Conservation (phyloP, 768 basidiomycete species). For the Cystobasidium onofrii region DNA sequence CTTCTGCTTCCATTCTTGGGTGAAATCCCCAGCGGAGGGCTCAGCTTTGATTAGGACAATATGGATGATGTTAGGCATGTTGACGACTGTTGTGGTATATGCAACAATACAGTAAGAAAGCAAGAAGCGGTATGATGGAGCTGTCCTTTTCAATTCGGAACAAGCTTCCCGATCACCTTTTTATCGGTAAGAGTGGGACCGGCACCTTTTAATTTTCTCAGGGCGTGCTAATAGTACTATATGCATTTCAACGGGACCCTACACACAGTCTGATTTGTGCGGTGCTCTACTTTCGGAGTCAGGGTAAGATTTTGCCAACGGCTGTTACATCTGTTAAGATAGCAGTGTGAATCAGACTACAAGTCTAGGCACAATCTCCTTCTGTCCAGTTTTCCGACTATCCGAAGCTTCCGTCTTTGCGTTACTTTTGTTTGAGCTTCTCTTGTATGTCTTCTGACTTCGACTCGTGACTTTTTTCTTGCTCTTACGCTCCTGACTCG, state of each 20-base stretch:
- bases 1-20: constrained; percentile 5
- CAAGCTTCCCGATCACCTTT: not conserved
- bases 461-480: not conserved
- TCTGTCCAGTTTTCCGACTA: not conserved
- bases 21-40: not conserved
- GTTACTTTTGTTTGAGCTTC: not conserved
- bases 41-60: constrained; percentile 14
- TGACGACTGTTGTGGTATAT: not conserved
- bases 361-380: not conserved
- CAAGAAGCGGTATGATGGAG: not conserved
- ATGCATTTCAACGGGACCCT: too few relatives aligned
- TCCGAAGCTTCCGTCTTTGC: not conserved
- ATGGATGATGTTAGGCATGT: constrained; percentile 16
- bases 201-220: too few relatives aligned
- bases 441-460: not conserved
- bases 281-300: too few relatives aligned
- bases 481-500: not conserved
- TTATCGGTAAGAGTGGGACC: too few relatives aligned
- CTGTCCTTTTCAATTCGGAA: not conserved
- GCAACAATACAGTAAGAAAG: not conserved
- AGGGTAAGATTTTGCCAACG: too few relatives aligned
- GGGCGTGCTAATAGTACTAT: too few relatives aligned
- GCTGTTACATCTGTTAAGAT: too few relatives aligned
- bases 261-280: too few relatives aligned
- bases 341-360: too few relatives aligned